These are phyloP conservation scores for Fusarium luffae DNA, from an alignment of 2,329 filamentous ascomycete species.

Conservation along the genomic window DNA sequence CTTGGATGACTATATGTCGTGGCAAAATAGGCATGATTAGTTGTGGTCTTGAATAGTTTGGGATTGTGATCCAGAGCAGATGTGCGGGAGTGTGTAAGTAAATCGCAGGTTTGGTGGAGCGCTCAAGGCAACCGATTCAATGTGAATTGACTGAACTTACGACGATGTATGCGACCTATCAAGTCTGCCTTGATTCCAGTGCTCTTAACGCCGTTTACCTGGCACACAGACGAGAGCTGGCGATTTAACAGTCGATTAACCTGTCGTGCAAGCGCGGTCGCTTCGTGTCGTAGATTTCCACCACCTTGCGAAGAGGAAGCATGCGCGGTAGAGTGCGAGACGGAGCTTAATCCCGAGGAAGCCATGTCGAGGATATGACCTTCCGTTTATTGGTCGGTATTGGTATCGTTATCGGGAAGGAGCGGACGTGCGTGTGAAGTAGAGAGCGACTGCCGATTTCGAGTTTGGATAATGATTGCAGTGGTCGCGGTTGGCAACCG, in stretches of 20 bases:
- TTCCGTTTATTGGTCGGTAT: slow-evolving; percentile 19
- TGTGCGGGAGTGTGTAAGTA: neutral
- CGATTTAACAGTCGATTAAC: slow-evolving; percentile 63
- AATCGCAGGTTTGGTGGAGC: neutral
- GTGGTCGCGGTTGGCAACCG: slow-evolving; percentile 40
- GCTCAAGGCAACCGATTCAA: neutral
- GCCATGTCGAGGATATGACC: slow-evolving; percentile 39
- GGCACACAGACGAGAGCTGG: slow-evolving; percentile 81
- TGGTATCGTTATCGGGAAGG: neutral
- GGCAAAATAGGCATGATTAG: slow-evolving; percentile 24
- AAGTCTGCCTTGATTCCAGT: slow-evolving; percentile 88
- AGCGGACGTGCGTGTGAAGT: neutral
- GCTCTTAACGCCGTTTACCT: slow-evolving; percentile 77
- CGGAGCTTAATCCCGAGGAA: slow-evolving; percentile 41
- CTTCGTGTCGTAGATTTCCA: slow-evolving; percentile 55
- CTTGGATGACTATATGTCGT: slow-evolving; percentile 54
- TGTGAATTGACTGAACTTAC: slow-evolving; percentile 65
- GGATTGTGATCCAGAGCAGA: neutral
- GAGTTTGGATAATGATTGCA: slow-evolving; percentile 23
- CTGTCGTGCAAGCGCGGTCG: slow-evolving; percentile 57
- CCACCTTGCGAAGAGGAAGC: slow-evolving; percentile 34
- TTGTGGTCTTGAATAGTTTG: neutral
- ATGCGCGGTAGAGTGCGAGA: slow-evolving; percentile 30
- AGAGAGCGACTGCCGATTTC: slow-evolving; percentile 26
- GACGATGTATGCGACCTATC: slow-evolving; percentile 79